A percentile compares a stretch with the other conserved stretches of the same genome.
Evolutionary conservation across 2,329 filamentous ascomycete genomes (phyloP).

Genomic region (Cryphonectria nitschkei): DNA sequence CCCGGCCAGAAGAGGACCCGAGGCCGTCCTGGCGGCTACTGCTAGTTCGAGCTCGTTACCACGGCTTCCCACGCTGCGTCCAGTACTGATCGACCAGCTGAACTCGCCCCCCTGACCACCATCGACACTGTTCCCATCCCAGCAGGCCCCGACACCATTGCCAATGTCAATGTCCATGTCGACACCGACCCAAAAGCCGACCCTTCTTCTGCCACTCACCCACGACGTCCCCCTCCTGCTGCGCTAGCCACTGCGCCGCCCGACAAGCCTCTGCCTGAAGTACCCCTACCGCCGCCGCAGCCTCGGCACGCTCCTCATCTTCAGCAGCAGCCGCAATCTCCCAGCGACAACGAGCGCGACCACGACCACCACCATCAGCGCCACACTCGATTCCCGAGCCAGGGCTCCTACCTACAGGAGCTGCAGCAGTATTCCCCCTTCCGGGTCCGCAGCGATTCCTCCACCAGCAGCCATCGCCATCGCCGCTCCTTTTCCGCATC

Average conservation of each 20-base stretch:
- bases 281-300: not conserved
- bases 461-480: slow-evolving; percentile 38
- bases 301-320: not conserved
- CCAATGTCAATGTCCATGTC: slow-evolving; percentile 8
- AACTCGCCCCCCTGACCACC: slow-evolving; percentile 23
- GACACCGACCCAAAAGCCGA: slow-evolving; percentile 13
- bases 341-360: slow-evolving; percentile 28
- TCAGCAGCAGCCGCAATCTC: slow-evolving; percentile 32
- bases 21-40: slow-evolving; percentile 50
- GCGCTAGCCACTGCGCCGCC: slow-evolving; percentile 29
- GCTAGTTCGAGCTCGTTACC: slow-evolving; percentile 40
- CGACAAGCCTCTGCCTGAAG: slow-evolving; percentile 11
- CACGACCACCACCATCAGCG: slow-evolving; percentile 29
- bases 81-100: slow-evolving; percentile 30
- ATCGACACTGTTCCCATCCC: not conserved
- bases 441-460: slow-evolving; percentile 44
- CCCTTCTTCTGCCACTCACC: slow-evolving; percentile 15
- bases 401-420: slow-evolving; percentile 28
- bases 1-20: slow-evolving; percentile 34
- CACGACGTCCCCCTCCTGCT: slow-evolving; percentile 36
- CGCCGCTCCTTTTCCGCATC: slow-evolving; percentile 48
- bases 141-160: not conserved
- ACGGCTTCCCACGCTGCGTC: slow-evolving; percentile 52
- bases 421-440: slow-evolving; percentile 45
- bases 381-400: slow-evolving; percentile 30